Evolutionary conservation across 805 yeast species (phyloP), one percentile per base, ranked within the genome.

Genomic region (Suhomyces prunicola): DNA sequence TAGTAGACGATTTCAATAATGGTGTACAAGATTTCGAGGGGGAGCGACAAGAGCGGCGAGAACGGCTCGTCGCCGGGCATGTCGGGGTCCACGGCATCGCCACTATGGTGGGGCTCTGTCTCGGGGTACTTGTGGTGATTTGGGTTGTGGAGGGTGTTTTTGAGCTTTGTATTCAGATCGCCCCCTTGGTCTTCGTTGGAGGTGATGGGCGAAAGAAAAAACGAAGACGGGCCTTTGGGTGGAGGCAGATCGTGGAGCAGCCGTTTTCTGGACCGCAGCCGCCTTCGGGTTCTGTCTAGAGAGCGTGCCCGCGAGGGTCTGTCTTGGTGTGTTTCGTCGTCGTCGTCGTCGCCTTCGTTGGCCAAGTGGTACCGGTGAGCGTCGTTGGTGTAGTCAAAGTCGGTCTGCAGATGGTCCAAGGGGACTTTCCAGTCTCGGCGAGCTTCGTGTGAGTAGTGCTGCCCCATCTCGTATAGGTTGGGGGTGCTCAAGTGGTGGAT

Each of bases 1-100:
- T 81, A 84, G 64, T 79, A 76, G 49, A 81, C 86, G 55, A 77
- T 78, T 52, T 83, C 84, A 41, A 83, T 68, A 54, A 83, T 81
- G 59, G 78, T 76, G 66, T 76, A 76, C 42, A 81, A 69, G 53
- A 83, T 79, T 60, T 83, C 88, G 8, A 84, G 70, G 2, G 88
- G 88, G 46, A 83, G 66, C 44, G 73, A 69, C 24, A 57, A 46
- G 39, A 57, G 56, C 5, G 60, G 60, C 10, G 56, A 51, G 19
- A 53, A 53, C 12, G 48, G 50, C 13, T 46, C 53, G 1, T 39
- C 42, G 41, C 5, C 7, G n/a, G n/a, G n/a, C 19, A 8, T 27
- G 2, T 41, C 27, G 7, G 2, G 13, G 13, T 29, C 33, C n/a
- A 26, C 27, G 8, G 27, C 8, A 26, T 26, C 27, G 7, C 9